These are phyloP conservation scores for Urostyla sp. DNA, from an alignment of 73 alveolate genomes.

Conservation along the genomic window DNA sequence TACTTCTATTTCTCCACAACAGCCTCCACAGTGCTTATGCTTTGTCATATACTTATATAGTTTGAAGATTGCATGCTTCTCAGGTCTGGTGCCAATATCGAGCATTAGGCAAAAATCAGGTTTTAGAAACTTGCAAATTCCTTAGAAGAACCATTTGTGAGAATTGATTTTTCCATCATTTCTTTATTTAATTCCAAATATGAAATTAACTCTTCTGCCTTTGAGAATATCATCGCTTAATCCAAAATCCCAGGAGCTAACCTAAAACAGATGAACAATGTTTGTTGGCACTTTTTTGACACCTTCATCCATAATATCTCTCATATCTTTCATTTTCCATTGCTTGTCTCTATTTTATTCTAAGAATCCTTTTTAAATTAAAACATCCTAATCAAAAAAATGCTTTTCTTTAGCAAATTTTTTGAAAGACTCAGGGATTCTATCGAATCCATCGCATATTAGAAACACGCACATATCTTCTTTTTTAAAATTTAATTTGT, in stretches of 20 bases:
- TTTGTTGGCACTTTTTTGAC: not conserved
- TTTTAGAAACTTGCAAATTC: constrained; percentile 52
- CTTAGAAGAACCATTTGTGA: constrained; percentile 70
- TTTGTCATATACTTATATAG: constrained; percentile 51
- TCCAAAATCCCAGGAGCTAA: constrained; percentile 54
- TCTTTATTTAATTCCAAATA: constrained; percentile 58
- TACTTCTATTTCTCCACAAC: constrained; percentile 73
- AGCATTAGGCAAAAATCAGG: constrained; percentile 60
- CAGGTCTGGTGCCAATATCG: constrained; percentile 65
- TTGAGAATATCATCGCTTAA: constrained; percentile 8
- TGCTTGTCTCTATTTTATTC: not conserved
- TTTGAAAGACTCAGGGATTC: constrained; percentile 15
- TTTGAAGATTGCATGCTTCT: constrained; percentile 30
- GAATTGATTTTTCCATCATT: constrained; percentile 70
- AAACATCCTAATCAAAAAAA: constrained; percentile 41
- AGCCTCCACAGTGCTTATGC: constrained; percentile 56
- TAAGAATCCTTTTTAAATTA: constrained; percentile 28
- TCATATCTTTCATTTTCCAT: constrained; percentile 17
- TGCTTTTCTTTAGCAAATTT: constrained; percentile 24
- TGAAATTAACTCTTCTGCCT: constrained; percentile 45
- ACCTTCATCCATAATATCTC: constrained; percentile 15
- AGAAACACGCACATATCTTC: constrained; percentile 35
- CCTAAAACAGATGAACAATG: constrained; percentile 25
- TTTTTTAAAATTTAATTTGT: not conserved
- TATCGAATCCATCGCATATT: constrained; percentile 38